A percentile compares a stretch with the other conserved stretches of the same genome.
Evolutionary conservation across 2,329 filamentous ascomycete genomes (phyloP).

Genomic region (Pseudocercospora macadamiae): DNA sequence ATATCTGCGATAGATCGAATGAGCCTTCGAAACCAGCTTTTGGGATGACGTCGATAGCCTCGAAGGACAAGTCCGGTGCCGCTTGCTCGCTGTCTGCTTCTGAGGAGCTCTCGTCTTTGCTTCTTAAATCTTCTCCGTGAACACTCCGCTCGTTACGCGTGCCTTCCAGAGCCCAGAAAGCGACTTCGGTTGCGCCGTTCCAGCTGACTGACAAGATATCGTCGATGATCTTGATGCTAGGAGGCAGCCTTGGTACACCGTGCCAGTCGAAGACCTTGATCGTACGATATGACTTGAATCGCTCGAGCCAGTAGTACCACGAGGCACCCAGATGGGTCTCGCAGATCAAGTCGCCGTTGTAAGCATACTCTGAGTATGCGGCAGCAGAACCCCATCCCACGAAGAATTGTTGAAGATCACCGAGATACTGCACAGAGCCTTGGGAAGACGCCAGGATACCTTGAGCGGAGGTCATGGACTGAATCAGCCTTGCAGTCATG

Average conservation of each 20-base stretch:
- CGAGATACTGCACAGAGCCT: constrained; percentile 56
- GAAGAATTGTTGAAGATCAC: constrained; percentile 49
- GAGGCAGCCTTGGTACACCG: constrained; percentile 30
- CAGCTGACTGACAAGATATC: constrained; percentile 54
- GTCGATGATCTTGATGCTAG: constrained; percentile 27
- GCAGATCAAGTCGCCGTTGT: constrained; percentile 45
- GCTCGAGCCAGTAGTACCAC: constrained; percentile 32
- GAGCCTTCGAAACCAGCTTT: constrained; percentile 32
- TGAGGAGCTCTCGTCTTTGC: constrained; percentile 62
- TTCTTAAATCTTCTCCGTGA: constrained; percentile 78
- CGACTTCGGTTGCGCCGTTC: constrained; percentile 54
- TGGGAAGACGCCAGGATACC: constrained; percentile 52
- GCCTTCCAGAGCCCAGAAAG: constrained; percentile 47
- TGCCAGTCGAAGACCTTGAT: constrained; percentile 39
- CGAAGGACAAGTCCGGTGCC: constrained; percentile 1
- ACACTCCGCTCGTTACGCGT: constrained; percentile 41
- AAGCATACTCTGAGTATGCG: constrained; percentile 52
- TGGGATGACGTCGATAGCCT: constrained; percentile 24
- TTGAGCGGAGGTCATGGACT: constrained; percentile 47
- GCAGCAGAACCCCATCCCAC: constrained; percentile 61
- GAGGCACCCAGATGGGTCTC: constrained; percentile 48
- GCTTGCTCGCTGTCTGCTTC: background rate
- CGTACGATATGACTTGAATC: constrained; percentile 43
- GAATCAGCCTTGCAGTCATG: constrained; percentile 51
- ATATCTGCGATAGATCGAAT: constrained; percentile 21